A percentile compares a stretch with the other conserved stretches of the same genome.
Evolutionary conservation across 805 yeast genomes (phyloP).

Genomic region (Saccharomycopsis selenospora): DNA sequence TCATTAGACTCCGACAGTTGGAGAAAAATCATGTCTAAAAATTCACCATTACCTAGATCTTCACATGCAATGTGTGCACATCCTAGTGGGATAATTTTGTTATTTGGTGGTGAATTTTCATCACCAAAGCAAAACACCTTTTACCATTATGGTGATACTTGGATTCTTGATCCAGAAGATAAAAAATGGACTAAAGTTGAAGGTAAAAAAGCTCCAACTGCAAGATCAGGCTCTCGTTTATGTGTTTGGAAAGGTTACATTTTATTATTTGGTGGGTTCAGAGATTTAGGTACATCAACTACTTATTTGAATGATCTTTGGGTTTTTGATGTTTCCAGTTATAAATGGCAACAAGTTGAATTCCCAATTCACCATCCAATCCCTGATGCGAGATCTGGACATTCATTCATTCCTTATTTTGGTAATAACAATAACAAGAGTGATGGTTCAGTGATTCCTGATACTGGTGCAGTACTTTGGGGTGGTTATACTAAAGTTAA

Average conservation of each 20-base stretch:
- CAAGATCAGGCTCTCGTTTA: conserved; percentile 90
- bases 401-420: conserved; percentile 65
- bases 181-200: conserved; percentile 92
- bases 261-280: conserved; percentile 83
- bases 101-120: conserved; percentile 96
- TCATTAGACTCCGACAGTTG: conserved; percentile 72
- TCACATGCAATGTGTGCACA: conserved; percentile 92
- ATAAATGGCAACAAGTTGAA: conserved; percentile 87
- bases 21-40: conserved; percentile 73
- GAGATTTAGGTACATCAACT: conserved; percentile 80
- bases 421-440: neutral
- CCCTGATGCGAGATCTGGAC: conserved; percentile 94
- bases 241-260: conserved; percentile 88
- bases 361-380: conserved; percentile 72
- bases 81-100: conserved; percentile 75
- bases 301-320: conserved; percentile 81
- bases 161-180: conserved; percentile 79
- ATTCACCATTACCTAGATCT: conserved; percentile 86
- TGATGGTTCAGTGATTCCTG: conserved; percentile 20
- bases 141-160: conserved; percentile 93
- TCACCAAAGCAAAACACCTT: conserved; percentile 94
- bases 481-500: conserved; percentile 95
- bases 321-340: conserved; percentile 84
- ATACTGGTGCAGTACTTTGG: conserved; percentile 77
- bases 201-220: conserved; percentile 63